Conservation (phyloP, 2,329 filamentous ascomycete genomes). For the Acephala macrosclerotiorum region DNA sequence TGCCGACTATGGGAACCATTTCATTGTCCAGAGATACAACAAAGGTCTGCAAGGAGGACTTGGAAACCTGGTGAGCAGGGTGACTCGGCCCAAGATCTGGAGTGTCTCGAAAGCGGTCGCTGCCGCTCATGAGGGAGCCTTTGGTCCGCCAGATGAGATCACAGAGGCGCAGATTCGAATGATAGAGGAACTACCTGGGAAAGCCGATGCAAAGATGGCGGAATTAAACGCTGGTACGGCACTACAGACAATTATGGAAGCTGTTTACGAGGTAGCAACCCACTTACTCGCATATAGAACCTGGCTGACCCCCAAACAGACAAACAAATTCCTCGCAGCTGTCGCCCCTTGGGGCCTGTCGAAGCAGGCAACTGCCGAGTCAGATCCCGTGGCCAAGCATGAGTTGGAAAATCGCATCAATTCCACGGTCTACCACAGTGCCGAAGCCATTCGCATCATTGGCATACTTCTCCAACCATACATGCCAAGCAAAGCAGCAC, state of each 20-base stretch:
- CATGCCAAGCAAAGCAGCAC: slow-evolving; percentile 79
- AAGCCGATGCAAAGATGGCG: slow-evolving; percentile 65
- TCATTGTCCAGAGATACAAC: slow-evolving; percentile 79
- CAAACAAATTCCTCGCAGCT: slow-evolving; percentile 71
- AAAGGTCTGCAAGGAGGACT: slow-evolving; percentile 79
- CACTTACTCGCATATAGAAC: neutral
- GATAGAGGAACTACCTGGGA: slow-evolving; percentile 49
- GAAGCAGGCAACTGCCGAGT: slow-evolving; percentile 40
- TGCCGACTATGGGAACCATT: slow-evolving; percentile 82
- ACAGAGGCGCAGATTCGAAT: slow-evolving; percentile 47
- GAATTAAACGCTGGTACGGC: slow-evolving; percentile 69
- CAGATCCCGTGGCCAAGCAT: neutral
- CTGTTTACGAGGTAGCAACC: slow-evolving; percentile 62
- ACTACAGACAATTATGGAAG: slow-evolving; percentile 68
- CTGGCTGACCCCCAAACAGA: slow-evolving; percentile 50
- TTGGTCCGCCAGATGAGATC: slow-evolving; percentile 10
- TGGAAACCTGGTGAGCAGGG: slow-evolving; percentile 80
- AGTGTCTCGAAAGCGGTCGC: slow-evolving; percentile 62
- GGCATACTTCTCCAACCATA: slow-evolving; percentile 90
- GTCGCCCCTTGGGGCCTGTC: slow-evolving; percentile 72
- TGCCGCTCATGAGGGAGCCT: slow-evolving; percentile 35
- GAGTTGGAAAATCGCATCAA: slow-evolving; percentile 53
- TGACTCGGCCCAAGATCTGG: slow-evolving; percentile 75
- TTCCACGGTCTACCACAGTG: slow-evolving; percentile 71
- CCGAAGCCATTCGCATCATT: slow-evolving; percentile 79